Base-by-base conservation (phyloP, 1,139 yeast species). In the Meyerozyma carpophila region DNA sequence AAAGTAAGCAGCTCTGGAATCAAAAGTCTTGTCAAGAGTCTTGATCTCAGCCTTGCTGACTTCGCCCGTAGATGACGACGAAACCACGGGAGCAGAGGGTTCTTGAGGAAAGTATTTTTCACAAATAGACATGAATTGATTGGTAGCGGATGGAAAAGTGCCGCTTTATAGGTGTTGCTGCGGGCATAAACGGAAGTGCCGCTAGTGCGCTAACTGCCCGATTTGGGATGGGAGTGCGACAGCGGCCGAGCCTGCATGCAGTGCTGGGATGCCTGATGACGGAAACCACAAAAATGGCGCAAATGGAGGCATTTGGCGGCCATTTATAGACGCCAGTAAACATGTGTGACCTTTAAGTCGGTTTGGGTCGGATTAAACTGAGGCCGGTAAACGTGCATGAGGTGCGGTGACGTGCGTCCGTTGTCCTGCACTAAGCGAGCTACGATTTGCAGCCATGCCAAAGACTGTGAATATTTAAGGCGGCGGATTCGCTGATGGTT, bases 1-100 rank as follows among this genome's bases (percentile, higher is more conserved):
- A 59, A 82, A 82, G 66, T 83, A 81, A 37, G 81, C 81, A 40
- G 88, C 81, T 58, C 84, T 71, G 47, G 81, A 65, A 55, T 84
- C 91, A 52, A 79, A 82, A 11, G 79, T 79, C 49, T 74, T 61
- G 52, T 72, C 73, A 49, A 85, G 74, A 24, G 75, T 57, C 43
- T 67, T 65, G 49, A 79, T 63, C 21, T 62, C 70, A 32, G 65
- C 73, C 54, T 68, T 59, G 46, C 82, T 71, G 53, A 70, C 66
- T 20, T 90, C 87, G 37, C 93, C 91, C 38, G 91, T 91, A 50
- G 82, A 66, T 10, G 68, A 59, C 32, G 63, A 55, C 11, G 84
- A 68, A 46, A 62, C 70, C 9, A 59, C 56, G 38, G 94, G 94
- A 37, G 64, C 75, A 32, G 67, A 54, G 48, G 93, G 90, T 66